Base-by-base conservation (phyloP, 805 yeast genomes). In the Komagataella pseudopastoris region DNA sequence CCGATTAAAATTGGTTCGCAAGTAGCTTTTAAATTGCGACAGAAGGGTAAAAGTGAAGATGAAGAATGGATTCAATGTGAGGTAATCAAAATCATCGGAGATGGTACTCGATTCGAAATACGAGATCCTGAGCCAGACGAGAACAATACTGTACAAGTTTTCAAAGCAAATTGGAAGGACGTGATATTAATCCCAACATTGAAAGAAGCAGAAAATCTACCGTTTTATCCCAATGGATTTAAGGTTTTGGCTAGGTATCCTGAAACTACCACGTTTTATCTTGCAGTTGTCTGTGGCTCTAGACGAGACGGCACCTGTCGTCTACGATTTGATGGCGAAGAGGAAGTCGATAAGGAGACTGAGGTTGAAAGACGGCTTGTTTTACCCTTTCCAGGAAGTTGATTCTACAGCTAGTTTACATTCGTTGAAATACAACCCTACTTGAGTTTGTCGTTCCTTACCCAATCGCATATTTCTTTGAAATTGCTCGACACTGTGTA, bases 71-170 rank as follows among this genome's bases (percentile, higher is more conserved):
- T 93, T 58, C 96, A 88, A 63, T 93, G 99, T 69, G 88, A 85
- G 60, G 95, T 93, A 14, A 77, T 83, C 23, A 81, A 78, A 57
- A 80, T 91, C 3, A 66, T 80, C n/a, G 78, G 79, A 1, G 96
- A 88, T 56, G 91, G 93, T 1, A 69, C 71, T 1, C 74, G 78
- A 53, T 89, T 83, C 63, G 98, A 93, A 66, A 90, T 93, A n/a
- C 80, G 88, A 58, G 99, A 93, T 64, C 96, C 98, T 0, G 99
- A 93, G 60, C 98, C 99, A 0, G 99, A 93, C 61, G 98, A 91
- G 60, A 77, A 81, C 58, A 88, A 90, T 52, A 85, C 90, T 3
- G 96, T 96, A 2, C 91, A 84, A 59, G 72, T 85, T 1, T 93
- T 83, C 68, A 85, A 83, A 59, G 89, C 96, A 7, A 82, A 77